Evolutionary conservation across 176 grass and related monocot species (phyloP), one percentile per base, ranked within the genome.

Genomic region (Dendrocalamus sinicus): DNA sequence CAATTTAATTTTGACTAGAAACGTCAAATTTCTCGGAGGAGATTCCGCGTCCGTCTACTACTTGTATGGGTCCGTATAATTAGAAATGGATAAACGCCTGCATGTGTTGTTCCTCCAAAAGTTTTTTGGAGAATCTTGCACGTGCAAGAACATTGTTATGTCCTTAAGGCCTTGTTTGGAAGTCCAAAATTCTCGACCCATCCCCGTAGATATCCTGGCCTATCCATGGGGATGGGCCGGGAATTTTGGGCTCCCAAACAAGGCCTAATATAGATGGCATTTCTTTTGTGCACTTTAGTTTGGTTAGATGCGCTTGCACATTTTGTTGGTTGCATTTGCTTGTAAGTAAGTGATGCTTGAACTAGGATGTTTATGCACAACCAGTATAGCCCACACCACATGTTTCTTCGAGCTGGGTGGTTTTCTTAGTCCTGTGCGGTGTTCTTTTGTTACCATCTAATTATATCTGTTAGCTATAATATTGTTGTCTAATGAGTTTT

Each of bases 401-500:
- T 64, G 71, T 84, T 72, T 37, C n/a, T 64, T 20, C 14, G 2
- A 16, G 62, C 62, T 58, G 26, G 13, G 24, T 81, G 48, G 1
- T 75, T 35, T 65, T 65, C 17, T 46, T 45, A 75, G 71, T 67
- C 23, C n/a, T 32, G 0, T 57, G 24, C 70, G 19, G 39, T 81
- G 60, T 75, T 57, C 45, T 64, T 41, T 28, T 17, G 30, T 66
- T 86, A 62, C 83, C 19, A 51, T 39, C 10, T 43, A 35, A 32
- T 67, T 74, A 19, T 70, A 20, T 35, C 44, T 84, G 46, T 20
- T 53, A 30, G 52, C 60, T 50, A 53, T 76, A 44, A 62, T 37
- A 71, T 64, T 43, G 17, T 53, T 63, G 13, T 70, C 4, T 86
- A 76, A 59, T 72, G 15, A 57, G 39, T 72, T 57, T 41, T 16